Conservation (phyloP, 169 alveolate species). For the Perkinsus olseni region DNA sequence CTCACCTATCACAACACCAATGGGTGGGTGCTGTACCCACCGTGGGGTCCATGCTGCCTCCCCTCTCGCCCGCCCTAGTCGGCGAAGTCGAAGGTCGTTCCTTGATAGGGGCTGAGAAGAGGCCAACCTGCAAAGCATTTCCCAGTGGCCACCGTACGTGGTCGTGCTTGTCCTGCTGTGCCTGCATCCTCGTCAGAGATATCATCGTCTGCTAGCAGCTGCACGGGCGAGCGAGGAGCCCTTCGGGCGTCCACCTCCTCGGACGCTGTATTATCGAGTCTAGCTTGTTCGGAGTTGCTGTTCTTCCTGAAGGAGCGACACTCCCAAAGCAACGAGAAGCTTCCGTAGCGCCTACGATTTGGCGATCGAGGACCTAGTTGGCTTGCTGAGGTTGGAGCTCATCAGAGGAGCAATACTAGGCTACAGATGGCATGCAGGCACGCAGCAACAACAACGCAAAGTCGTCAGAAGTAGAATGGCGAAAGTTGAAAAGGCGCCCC, state of each 20-base stretch:
- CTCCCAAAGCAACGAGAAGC: too few relatives aligned
- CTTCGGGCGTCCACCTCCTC: neutral
- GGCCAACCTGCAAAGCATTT: neutral
- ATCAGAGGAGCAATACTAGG: neutral
- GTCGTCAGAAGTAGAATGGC: too few relatives aligned
- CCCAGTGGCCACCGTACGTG: neutral
- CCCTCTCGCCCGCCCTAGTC: neutral
- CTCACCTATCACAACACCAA: neutral
- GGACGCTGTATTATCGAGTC: neutral
- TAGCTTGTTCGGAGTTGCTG: too few relatives aligned
- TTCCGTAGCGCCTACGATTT: neutral
- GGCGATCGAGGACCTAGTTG: neutral
- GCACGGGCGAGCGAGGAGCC: neutral
- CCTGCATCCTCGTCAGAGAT: neutral
- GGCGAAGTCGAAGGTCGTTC: neutral
- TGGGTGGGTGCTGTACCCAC: neutral
- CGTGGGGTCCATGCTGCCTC: neutral
- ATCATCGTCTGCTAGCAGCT: neutral
- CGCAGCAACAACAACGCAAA: too few relatives aligned
- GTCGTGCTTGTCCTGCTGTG: neutral
- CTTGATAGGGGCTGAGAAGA: neutral
- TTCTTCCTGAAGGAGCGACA: too few relatives aligned
- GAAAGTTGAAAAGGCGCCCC: too few relatives aligned
- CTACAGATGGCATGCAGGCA: too few relatives aligned
- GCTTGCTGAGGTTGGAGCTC: neutral